A percentile compares a stretch with the other conserved stretches of the same genome.
Evolutionary conservation across 331 rosid species (phyloP).

Genomic region (Cydonia oblonga): DNA sequence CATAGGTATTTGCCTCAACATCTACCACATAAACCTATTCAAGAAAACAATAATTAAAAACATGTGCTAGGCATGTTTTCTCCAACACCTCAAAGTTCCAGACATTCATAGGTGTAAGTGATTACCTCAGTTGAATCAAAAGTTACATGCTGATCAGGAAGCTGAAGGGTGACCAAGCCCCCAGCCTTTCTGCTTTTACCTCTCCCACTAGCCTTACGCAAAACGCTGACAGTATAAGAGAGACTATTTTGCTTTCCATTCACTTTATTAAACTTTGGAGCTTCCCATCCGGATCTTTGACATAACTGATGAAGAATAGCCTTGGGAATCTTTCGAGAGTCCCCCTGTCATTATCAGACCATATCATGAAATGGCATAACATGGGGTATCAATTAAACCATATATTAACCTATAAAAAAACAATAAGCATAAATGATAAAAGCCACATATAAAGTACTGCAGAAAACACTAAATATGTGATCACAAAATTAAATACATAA

Average conservation of each 20-base stretch:
- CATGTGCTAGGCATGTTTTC: background rate
- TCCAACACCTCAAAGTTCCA: no score
- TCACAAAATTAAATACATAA: background rate
- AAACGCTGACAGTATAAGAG: conserved; percentile 59
- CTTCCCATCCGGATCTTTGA: conserved; percentile 96
- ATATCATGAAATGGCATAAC: conserved; percentile 4
- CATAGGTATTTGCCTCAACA: background rate
- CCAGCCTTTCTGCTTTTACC: conserved; percentile 93
- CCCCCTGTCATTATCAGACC: conserved; percentile 47
- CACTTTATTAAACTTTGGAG: conserved; percentile 77
- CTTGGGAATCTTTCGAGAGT: conserved; percentile 83
- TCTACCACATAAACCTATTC: background rate
- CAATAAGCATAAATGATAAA: background rate
- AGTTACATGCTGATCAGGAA: conserved; percentile 59
- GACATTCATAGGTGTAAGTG: conserved; percentile 8
- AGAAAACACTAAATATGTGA: background rate
- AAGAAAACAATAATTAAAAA: background rate
- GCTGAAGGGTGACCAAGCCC: conserved; percentile 80
- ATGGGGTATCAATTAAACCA: background rate
- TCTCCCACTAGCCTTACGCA: conserved; percentile 90
- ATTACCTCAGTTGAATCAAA: conserved; percentile 70
- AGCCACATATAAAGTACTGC: background rate
- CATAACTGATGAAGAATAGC: conserved; percentile 93
- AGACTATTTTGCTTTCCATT: conserved; percentile 45
- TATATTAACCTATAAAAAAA: background rate